Evolutionary conservation across 139 green algal genomes (phyloP).

Genomic region (Micromonas commoda): DNA sequence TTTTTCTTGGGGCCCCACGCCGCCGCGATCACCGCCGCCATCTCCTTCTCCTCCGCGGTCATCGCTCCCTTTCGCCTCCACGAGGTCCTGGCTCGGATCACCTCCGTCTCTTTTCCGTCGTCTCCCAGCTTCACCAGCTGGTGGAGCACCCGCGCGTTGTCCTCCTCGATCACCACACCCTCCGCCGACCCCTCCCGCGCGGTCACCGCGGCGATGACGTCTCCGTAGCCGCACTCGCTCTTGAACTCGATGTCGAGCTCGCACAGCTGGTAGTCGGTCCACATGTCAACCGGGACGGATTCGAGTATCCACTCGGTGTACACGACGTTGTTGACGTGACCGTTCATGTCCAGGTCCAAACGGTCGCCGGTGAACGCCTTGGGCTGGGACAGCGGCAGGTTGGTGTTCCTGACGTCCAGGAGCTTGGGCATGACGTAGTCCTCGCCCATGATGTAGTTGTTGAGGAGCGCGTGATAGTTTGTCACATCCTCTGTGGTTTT

Average conservation of each 20-base stretch:
- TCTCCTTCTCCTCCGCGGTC: too few species aligned
- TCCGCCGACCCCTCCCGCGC: too few species aligned
- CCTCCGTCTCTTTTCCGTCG: too few species aligned
- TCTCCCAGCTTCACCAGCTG: too few species aligned
- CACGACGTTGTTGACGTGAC: slow-evolving; percentile 95
- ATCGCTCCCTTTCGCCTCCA: too few species aligned
- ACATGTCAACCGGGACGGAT: slow-evolving; percentile 59
- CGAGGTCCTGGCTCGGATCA: too few species aligned
- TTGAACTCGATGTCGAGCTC: slow-evolving; percentile 88
- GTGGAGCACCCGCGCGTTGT: too few species aligned
- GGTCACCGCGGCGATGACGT: slow-evolving; percentile 58
- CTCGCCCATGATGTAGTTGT: not conserved
- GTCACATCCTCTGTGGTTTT: not conserved
- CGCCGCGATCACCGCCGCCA: too few species aligned
- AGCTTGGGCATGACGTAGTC: slow-evolving; percentile 8
- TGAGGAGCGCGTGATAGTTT: not conserved
- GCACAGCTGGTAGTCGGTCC: slow-evolving; percentile 44
- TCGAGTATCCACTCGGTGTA: slow-evolving; percentile 91
- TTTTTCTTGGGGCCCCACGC: too few species aligned
- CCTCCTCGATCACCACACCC: too few species aligned
- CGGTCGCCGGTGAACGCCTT: too few species aligned
- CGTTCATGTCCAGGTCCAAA: slow-evolving; percentile 97
- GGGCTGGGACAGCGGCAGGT: too few species aligned
- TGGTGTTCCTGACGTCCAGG: slow-evolving; percentile 1
- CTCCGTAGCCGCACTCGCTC: slow-evolving; percentile 67